phyloP scores from a whole-genome alignment of 1,284 basidiomycete genomes.

The Neotropicomus parvogracilis region DNA sequence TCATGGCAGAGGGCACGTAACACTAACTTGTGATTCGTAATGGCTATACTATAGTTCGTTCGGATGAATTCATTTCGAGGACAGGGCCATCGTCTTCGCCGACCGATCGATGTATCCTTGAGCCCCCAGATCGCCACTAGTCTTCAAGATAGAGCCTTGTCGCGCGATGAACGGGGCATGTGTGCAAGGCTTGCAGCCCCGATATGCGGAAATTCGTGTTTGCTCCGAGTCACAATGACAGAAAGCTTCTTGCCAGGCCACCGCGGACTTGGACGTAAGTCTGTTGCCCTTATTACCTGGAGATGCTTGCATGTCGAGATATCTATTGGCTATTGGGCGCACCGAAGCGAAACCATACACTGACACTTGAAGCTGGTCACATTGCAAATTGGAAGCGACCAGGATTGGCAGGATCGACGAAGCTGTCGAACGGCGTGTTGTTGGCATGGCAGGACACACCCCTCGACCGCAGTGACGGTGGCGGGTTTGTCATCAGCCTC shows the following conservation, averaged over 20 bases:
- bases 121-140: constrained; percentile 18
- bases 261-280: constrained; percentile 22
- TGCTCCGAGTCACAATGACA: constrained; percentile 3
- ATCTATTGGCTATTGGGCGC: constrained; percentile 12
- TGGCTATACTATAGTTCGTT: constrained; percentile 1
- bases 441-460: no score
- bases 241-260: constrained; percentile 16
- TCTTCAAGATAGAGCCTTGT: constrained; percentile 8
- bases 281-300: constrained; percentile 11
- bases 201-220: constrained; percentile 11
- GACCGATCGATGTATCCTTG: constrained; percentile 16
- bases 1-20: constrained; percentile 1
- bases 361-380: not conserved
- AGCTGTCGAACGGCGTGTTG: not conserved
- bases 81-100: constrained; percentile 9
- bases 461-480: no score
- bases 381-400: not conserved
- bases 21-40: constrained; percentile 7
- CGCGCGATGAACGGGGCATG: constrained; percentile 14
- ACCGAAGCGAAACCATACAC: constrained; percentile 4
- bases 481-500: not conserved
- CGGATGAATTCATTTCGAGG: constrained; percentile 17
- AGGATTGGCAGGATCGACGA: constrained; percentile 5
- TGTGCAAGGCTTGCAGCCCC: constrained; percentile 17
- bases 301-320: constrained; percentile 9